Conservation (phyloP, 331 rosid genomes). For the Acacia concinna region DNA sequence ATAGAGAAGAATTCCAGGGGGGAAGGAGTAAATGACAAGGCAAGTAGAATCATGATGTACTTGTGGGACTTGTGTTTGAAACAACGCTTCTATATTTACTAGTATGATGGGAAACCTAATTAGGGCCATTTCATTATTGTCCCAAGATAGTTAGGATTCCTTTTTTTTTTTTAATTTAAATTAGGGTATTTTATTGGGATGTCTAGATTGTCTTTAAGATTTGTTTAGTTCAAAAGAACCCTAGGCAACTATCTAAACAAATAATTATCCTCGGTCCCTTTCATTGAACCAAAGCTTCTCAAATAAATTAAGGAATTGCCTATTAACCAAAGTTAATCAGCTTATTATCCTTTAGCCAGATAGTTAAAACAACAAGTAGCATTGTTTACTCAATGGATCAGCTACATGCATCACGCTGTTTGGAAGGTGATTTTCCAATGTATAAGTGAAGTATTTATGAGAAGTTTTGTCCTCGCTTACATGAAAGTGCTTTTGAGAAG, state of each 20-base stretch:
- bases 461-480: too few species aligned
- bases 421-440: too few species aligned
- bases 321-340: neutral
- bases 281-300: neutral
- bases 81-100: neutral
- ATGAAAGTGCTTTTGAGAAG: too few species aligned
- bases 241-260: neutral
- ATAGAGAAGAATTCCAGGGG: neutral
- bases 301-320: neutral
- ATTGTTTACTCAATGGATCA: neutral
- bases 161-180: neutral
- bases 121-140: neutral
- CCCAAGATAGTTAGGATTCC: neutral
- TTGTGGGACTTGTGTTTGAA: neutral
- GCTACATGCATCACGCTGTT: neutral
- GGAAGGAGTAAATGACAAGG: neutral
- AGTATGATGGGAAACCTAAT: neutral
- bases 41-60: constrained; percentile 2
- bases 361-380: neutral
- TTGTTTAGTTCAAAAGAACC: neutral
- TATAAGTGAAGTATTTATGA: too few species aligned
- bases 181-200: neutral
- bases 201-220: neutral
- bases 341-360: neutral
- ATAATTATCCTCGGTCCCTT: neutral